These are phyloP conservation scores for Debaryomyces tyrocola DNA, from an alignment of 805 yeast species.

Conservation along the genomic window DNA sequence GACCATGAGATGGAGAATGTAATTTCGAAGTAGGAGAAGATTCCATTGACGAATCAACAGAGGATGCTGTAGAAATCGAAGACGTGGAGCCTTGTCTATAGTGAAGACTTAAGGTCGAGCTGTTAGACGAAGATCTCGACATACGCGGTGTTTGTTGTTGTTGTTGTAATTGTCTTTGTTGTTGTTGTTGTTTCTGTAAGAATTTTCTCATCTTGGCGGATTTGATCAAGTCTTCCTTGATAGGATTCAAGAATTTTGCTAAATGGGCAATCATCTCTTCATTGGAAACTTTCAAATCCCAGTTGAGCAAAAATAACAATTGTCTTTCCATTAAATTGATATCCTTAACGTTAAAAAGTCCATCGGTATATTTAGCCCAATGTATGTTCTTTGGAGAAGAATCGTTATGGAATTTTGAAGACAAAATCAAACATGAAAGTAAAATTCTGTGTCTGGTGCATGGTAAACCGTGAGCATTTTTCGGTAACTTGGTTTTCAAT, in stretches of 20 bases:
- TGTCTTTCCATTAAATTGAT: slow-evolving; percentile 82
- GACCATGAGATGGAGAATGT: not conserved
- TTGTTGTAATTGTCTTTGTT: slow-evolving; percentile 10
- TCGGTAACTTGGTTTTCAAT: slow-evolving; percentile 60
- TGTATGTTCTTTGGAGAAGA: slow-evolving; percentile 75
- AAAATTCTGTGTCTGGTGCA: slow-evolving; percentile 80
- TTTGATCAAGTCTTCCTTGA: slow-evolving; percentile 40
- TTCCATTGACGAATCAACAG: slow-evolving; percentile 5
- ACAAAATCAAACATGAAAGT: slow-evolving; percentile 69
- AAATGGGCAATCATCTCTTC: slow-evolving; percentile 44
- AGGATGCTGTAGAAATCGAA: slow-evolving; percentile 17
- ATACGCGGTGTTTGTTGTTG: slow-evolving; percentile 5
- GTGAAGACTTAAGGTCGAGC: slow-evolving; percentile 13
- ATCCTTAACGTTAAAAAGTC: slow-evolving; percentile 64
- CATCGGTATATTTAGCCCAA: slow-evolving; percentile 80
- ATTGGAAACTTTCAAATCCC: slow-evolving; percentile 59
- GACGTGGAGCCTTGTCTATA: slow-evolving; percentile 17
- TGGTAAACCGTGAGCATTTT: slow-evolving; percentile 73
- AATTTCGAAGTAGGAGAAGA: slow-evolving; percentile 3
- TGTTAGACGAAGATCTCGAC: slow-evolving; percentile 17
- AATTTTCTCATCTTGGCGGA: slow-evolving; percentile 33
- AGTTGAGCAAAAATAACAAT: slow-evolving; percentile 62
- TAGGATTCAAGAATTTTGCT: slow-evolving; percentile 51
- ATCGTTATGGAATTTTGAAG: slow-evolving; percentile 76
- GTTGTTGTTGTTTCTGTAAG: slow-evolving; percentile 24